Evolutionary conservation across 176 grass and related monocot species (phyloP).

Genomic region (Rhipidocladum racemiflorum): DNA sequence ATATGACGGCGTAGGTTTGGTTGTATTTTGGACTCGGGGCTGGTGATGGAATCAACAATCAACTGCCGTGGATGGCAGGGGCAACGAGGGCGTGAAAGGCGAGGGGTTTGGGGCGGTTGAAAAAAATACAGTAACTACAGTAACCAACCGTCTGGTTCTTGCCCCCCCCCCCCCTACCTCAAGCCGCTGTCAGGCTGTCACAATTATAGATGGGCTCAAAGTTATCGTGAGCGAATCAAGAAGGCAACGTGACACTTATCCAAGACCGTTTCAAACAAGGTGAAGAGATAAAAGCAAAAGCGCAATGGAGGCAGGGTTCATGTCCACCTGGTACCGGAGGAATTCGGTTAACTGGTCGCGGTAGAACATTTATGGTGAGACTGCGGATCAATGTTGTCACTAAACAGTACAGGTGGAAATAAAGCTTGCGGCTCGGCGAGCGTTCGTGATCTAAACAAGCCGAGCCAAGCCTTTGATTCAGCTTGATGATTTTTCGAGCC

Average conservation of each 20-base stretch:
- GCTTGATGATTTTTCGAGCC: too few species aligned
- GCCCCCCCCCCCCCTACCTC: too few species aligned
- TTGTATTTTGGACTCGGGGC: background rate
- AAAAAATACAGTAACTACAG: background rate
- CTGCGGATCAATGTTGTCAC: too few species aligned
- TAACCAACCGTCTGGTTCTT: background rate
- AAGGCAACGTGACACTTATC: conserved; percentile 35
- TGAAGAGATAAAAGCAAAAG: background rate
- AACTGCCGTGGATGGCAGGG: background rate
- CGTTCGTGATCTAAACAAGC: too few species aligned
- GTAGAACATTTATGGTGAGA: background rate
- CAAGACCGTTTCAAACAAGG: conserved; percentile 10
- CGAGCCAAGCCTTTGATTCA: too few species aligned
- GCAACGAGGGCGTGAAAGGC: background rate
- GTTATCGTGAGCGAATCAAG: conserved; percentile 21
- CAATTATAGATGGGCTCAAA: conserved; percentile 22
- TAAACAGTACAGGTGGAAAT: too few species aligned
- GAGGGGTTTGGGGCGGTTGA: background rate
- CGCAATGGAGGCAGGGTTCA: background rate
- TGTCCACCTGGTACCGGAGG: background rate
- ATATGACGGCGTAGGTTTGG: background rate
- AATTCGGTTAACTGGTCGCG: background rate
- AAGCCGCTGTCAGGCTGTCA: conserved; percentile 15
- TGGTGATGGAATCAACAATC: background rate
- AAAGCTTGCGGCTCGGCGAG: too few species aligned